These are phyloP conservation scores for Pseudisothecium myosuroides DNA, from an alignment of 225 moss, liverwort and hornwort genomes.

Conservation along the genomic window DNA sequence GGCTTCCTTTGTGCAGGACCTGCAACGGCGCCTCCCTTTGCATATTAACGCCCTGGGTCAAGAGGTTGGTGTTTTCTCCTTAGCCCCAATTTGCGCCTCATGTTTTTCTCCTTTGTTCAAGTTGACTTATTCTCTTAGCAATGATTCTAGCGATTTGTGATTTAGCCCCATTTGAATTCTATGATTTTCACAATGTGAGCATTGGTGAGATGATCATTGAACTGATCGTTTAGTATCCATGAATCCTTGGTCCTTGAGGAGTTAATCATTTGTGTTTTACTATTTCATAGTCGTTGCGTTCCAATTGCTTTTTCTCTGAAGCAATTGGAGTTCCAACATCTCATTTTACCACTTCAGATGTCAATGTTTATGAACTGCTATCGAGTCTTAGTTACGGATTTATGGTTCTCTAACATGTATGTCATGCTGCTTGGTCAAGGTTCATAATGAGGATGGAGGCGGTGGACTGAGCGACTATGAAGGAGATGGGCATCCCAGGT, in stretches of 20 bases:
- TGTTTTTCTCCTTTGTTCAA: not conserved
- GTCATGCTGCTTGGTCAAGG: slow-evolving; percentile 35
- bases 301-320: not conserved
- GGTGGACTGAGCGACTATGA: slow-evolving; percentile 83
- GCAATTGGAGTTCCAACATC: not conserved
- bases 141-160: not conserved
- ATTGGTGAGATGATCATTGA: not conserved
- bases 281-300: not conserved
- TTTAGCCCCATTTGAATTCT: not conserved
- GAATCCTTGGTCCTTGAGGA: not conserved
- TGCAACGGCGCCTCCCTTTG: slow-evolving; percentile 80
- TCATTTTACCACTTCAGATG: not conserved
- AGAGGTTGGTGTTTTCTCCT: slow-evolving; percentile 40
- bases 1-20: slow-evolving; percentile 62
- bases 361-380: not conserved
- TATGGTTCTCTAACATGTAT: not conserved
- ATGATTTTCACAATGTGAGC: not conserved
- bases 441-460: slow-evolving; percentile 66
- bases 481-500: slow-evolving; percentile 42
- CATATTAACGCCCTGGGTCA: slow-evolving; percentile 76
- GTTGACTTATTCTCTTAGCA: not conserved
- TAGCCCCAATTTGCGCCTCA: not conserved
- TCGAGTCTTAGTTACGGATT: not conserved
- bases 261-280: not conserved
- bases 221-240: not conserved